Evolutionary conservation across 164 flowering plant genomes (phyloP), one percentile per base, ranked within the genome.

Genomic region (Piper betle): DNA sequence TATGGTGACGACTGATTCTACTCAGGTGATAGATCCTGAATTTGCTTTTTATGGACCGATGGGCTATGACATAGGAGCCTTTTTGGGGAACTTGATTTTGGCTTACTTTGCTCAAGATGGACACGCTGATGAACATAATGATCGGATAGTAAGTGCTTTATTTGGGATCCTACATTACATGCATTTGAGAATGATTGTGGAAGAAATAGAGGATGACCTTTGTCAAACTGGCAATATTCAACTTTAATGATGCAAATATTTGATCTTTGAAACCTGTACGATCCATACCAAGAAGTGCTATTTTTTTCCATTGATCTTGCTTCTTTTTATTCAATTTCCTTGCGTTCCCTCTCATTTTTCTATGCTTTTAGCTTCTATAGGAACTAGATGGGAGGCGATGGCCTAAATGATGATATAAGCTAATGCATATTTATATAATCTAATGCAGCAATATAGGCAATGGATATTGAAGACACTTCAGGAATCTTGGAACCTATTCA

Each of bases 11-110:
- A 60, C 3, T 19, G 82, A 83, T 62, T 93, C 98, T 59, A 93
- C 98, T 58, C 97, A 90, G 64, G 86, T 93, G 65, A 90, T 93
- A 61, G 97, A 93, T 78, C 97, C 98, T 20, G 98, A 93, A 70
- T 93, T 93, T 74, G 74, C 87, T 37, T 85, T 86, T 72, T 86
- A 86, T 76, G 97, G 88, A 60, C 98, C 98, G 67, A 89, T 93
- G 96, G 98, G 98, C 39, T 93, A 73, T 71, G 96, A 93, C 67
- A 73, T 90, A 64, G 98, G 98, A 73, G 98, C 97, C 63, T 90
- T 76, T 71, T 39, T 93, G n/a, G 97, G 98, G 60, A 93, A 93
- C 74, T 77, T 83, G 75, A 69, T 85, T 63, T 68, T 85, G 80
- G 82, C 88, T 6, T 91, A 72, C 80, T 91, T 80, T 77, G 70